Evolutionary conservation across 2,329 filamentous ascomycete genomes (phyloP).

Genomic region (Fusarium mangiferae): DNA sequence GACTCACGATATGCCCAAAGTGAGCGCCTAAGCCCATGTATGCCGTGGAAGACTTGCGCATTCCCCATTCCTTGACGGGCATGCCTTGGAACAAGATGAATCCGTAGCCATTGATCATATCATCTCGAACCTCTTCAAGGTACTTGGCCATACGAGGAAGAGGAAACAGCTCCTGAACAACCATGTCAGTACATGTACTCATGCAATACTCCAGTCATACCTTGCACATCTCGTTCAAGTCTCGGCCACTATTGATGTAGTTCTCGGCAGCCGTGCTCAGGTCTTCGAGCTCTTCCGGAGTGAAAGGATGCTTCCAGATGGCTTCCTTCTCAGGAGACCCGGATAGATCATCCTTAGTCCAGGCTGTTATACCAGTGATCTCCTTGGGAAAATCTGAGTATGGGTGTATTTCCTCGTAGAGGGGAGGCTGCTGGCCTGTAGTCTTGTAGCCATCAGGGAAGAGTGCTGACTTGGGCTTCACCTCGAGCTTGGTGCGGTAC

Average conservation of each 20-base stretch:
- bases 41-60: slow-evolving; percentile 80
- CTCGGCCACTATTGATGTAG: slow-evolving; percentile 10
- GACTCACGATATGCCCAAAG: slow-evolving; percentile 84
- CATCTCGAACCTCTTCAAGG: slow-evolving; percentile 49
- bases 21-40: slow-evolving; percentile 89
- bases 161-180: slow-evolving; percentile 49
- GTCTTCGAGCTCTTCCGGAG: slow-evolving; percentile 45
- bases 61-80: slow-evolving; percentile 78
- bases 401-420: slow-evolving; percentile 71
- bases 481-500: background rate
- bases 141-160: slow-evolving; percentile 46
- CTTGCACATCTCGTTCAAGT: slow-evolving; percentile 14
- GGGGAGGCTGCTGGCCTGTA: slow-evolving; percentile 76
- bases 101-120: slow-evolving; percentile 78
- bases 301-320: slow-evolving; percentile 77
- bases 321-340: slow-evolving; percentile 64
- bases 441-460: slow-evolving; percentile 62
- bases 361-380: slow-evolving; percentile 78
- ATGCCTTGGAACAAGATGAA: slow-evolving; percentile 92
- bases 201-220: background rate
- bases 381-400: slow-evolving; percentile 77
- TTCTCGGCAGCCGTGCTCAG: slow-evolving; percentile 7
- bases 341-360: slow-evolving; percentile 73
- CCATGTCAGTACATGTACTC: background rate
- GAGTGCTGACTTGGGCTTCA: slow-evolving; percentile 5